These are phyloP conservation scores for Phylloporus rhodoxanthus DNA, from an alignment of 768 basidiomycete species.

Conservation along the genomic window DNA sequence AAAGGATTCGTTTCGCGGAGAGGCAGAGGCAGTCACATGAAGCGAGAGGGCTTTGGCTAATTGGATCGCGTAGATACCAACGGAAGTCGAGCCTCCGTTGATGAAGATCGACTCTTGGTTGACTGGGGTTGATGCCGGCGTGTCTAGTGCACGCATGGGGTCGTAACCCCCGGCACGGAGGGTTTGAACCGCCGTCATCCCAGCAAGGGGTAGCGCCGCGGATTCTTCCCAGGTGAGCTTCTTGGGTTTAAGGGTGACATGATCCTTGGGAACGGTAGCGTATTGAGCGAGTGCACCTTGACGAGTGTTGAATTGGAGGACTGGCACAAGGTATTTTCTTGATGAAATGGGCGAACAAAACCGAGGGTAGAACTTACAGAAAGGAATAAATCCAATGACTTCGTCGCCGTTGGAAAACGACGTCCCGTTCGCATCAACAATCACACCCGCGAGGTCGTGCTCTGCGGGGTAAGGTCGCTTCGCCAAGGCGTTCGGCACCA, in stretches of 20 bases:
- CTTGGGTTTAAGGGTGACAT: slow-evolving; percentile 32
- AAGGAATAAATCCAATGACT: slow-evolving; percentile 53
- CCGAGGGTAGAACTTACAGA: slow-evolving; percentile 24
- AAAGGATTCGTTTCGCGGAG: slow-evolving; percentile 51
- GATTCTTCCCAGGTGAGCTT: slow-evolving; percentile 52
- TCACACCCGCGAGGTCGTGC: slow-evolving; percentile 56
- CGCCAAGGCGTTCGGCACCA: slow-evolving; percentile 42
- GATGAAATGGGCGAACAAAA: not conserved
- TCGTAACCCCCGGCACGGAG: slow-evolving; percentile 44
- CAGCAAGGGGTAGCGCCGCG: slow-evolving; percentile 55
- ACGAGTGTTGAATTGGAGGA: slow-evolving; percentile 31
- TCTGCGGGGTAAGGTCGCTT: slow-evolving; percentile 51
- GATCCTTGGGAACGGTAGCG: slow-evolving; percentile 43
- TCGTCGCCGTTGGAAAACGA: slow-evolving; percentile 53
- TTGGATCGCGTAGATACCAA: slow-evolving; percentile 69
- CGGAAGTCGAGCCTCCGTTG: slow-evolving; percentile 64
- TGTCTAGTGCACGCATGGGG: slow-evolving; percentile 27
- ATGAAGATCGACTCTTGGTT: slow-evolving; percentile 52
- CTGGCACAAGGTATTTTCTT: slow-evolving; percentile 7
- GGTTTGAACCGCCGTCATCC: slow-evolving; percentile 52
- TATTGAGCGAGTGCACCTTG: slow-evolving; percentile 62
- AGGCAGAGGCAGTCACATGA: slow-evolving; percentile 53
- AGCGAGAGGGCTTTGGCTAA: slow-evolving; percentile 62
- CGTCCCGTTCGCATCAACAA: slow-evolving; percentile 51
- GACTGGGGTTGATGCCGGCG: not conserved